Percentiles rank a stretch among this genome's conserved stretches.
Evolutionary conservation across 495 filamentous ascomycete species (phyloP).

Genomic region (Lepraria neglecta): DNA sequence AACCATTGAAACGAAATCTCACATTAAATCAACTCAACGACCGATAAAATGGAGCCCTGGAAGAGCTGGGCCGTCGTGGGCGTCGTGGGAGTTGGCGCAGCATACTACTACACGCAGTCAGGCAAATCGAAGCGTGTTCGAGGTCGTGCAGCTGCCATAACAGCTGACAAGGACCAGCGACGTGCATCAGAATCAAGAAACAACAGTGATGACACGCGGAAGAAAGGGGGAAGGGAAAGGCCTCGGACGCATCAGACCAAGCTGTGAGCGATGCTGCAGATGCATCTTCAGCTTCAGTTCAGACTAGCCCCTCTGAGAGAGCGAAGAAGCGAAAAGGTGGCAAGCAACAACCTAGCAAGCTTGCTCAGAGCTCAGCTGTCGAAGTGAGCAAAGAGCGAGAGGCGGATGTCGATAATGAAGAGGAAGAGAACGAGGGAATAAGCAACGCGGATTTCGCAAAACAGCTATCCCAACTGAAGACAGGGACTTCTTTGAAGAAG

Average conservation of each 20-base stretch:
- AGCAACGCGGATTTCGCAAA: slow-evolving; percentile 68
- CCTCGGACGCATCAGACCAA: slow-evolving; percentile 19
- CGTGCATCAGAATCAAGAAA: slow-evolving; percentile 13
- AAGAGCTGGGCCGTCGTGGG: slow-evolving; percentile 27
- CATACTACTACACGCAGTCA: slow-evolving; percentile 24
- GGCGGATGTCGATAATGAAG: slow-evolving; percentile 17
- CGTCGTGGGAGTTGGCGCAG: slow-evolving; percentile 18
- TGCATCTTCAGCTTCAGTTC: slow-evolving; percentile 17
- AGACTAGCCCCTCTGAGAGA: slow-evolving; percentile 10
- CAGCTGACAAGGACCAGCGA: slow-evolving; percentile 15
- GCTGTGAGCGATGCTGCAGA: slow-evolving; percentile 17
- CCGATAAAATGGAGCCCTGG: slow-evolving; percentile 25
- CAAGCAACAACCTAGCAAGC: slow-evolving; percentile 21
- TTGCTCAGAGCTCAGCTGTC: slow-evolving; percentile 20
- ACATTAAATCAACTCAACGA: neutral
- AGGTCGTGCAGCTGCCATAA: slow-evolving; percentile 12
- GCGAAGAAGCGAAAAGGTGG: slow-evolving; percentile 24
- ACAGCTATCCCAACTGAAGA: slow-evolving; percentile 59
- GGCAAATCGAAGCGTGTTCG: slow-evolving; percentile 18
- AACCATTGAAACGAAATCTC: neutral
- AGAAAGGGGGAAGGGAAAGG: slow-evolving; percentile 19
- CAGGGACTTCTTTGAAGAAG: slow-evolving; percentile 50
- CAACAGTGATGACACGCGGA: slow-evolving; percentile 20
- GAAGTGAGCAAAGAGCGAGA: slow-evolving; percentile 15
- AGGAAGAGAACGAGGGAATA: slow-evolving; percentile 52